Conservation (phyloP, 352 stramenopile species). For the Globisporangium apiculatum region DNA sequence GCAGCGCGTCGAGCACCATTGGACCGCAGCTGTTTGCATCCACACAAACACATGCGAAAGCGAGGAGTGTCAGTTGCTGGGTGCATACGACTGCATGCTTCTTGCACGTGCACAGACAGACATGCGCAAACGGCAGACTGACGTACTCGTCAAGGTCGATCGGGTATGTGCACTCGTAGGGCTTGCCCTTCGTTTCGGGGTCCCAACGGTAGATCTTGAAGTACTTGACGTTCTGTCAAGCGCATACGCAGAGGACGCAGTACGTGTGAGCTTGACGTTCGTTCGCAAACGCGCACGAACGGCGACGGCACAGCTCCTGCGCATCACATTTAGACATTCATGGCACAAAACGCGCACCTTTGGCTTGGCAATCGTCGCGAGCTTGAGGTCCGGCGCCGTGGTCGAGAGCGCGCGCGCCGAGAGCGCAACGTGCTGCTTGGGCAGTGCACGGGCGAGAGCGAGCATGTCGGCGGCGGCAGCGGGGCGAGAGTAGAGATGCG, state of each 20-base stretch:
- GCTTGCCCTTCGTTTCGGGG: slow-evolving; percentile 92
- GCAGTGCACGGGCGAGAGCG: slow-evolving; percentile 12
- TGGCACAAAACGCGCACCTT: slow-evolving; percentile 39
- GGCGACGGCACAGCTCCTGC: neutral
- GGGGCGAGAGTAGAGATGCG: neutral
- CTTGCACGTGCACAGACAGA: too few species aligned
- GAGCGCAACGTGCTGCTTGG: slow-evolving; percentile 24
- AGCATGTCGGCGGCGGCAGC: slow-evolving; percentile 4
- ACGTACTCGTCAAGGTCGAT: slow-evolving; percentile 96
- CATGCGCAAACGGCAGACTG: neutral
- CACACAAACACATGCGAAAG: slow-evolving; percentile 1
- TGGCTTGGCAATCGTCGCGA: slow-evolving; percentile 46
- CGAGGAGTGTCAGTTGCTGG: neutral
- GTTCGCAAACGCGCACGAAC: neutral
- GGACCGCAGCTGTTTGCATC: slow-evolving; percentile 79
- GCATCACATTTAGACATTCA: too few species aligned
- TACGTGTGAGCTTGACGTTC: neutral
- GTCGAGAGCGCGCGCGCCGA: slow-evolving; percentile 55
- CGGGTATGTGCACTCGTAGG: slow-evolving; percentile 94
- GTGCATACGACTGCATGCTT: neutral
- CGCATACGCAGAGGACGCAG: neutral
- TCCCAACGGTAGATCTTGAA: slow-evolving; percentile 99
- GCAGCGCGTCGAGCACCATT: slow-evolving; percentile 99
- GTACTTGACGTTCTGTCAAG: slow-evolving; percentile 92
- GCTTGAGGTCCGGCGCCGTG: slow-evolving; percentile 62